phyloP scores from a whole-genome alignment of 257 asterid species.

The Primulina huaijiensis region DNA sequence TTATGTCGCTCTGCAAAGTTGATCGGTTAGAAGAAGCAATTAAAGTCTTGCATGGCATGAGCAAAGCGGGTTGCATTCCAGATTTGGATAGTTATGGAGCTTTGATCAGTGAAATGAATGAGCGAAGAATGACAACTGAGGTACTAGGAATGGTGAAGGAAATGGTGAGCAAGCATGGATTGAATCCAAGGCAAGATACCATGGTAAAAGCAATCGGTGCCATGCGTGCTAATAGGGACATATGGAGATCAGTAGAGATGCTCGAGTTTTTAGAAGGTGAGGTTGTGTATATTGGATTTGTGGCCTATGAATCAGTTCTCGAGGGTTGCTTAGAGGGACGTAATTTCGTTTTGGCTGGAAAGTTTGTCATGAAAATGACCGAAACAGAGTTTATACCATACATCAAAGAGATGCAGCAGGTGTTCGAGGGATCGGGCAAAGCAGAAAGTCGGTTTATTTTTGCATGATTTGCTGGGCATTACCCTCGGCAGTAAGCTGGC shows the following conservation, averaged over 20 bases:
- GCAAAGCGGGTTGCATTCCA: slow-evolving; percentile 54
- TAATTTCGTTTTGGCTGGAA: slow-evolving; percentile 38
- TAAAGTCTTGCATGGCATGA: slow-evolving; percentile 57
- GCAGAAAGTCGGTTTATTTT: too few relatives aligned
- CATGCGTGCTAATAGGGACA: slow-evolving; percentile 57
- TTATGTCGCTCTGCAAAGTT: slow-evolving; percentile 67
- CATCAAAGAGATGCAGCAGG: slow-evolving; percentile 42
- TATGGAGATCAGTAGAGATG: slow-evolving; percentile 62
- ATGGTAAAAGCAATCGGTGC: slow-evolving; percentile 26
- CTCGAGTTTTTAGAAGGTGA: slow-evolving; percentile 51
- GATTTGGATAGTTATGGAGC: slow-evolving; percentile 23
- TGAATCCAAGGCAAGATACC: slow-evolving; percentile 42
- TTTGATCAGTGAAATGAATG: neutral
- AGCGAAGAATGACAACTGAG: neutral
- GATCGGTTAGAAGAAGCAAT: slow-evolving; percentile 54
- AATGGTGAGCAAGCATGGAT: slow-evolving; percentile 49
- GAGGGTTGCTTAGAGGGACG: slow-evolving; percentile 67
- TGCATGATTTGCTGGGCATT: too few relatives aligned
- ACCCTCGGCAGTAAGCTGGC: too few relatives aligned
- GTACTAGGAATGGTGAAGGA: slow-evolving; percentile 43
- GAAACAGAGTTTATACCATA: slow-evolving; percentile 53
- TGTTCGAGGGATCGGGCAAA: slow-evolving; percentile 62
- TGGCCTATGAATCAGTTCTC: slow-evolving; percentile 59
- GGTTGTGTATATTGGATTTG: slow-evolving; percentile 55
- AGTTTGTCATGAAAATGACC: slow-evolving; percentile 39